Evolutionary conservation across 2,329 filamentous ascomycete species (phyloP), one percentile per base, ranked within the genome.

Genomic region (Pyrenophora teres): DNA sequence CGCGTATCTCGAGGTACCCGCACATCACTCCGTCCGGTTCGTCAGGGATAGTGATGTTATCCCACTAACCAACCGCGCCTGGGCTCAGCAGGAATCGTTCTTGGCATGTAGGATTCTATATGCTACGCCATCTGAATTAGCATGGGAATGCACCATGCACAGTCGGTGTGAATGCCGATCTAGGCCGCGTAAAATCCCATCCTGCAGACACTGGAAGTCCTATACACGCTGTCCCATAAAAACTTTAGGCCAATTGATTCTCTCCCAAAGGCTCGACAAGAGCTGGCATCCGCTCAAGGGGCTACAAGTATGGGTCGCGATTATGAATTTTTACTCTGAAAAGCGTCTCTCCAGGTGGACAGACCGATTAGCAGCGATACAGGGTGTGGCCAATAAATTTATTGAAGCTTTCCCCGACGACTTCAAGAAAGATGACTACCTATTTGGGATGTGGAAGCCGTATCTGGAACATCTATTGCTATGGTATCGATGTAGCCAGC

Each of bases 111-210:
- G 36, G n/a, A 47, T 40, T 6, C 19, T 47, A 21, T 47, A 47
- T 40, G 44, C 44, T 35, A 47, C 44, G 8, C 37, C 44, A 40
- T 47, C 44, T 16, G 44, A 47, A 19, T 18, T 40, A 18, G 37
- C 37, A 7, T 47, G 44, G 44, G 9, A 40, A 19, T 47, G 44
- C 15, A 25, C 25, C 21, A 33, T 25, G 18, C 30, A 33, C n/a
- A 19, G 18, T 8, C 21, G 37, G 6, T 47, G 44, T 16, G 44
- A 47, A 27, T 47, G 36, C 40, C 18, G 10, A 10, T 13, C n/a
- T 3, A 2, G 10, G 5, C 13, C 43, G 19, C 4, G 6, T 6
- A 23, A 39, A 16, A 2, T 4, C 13, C 1, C 5, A 12, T 10
- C n/a, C 19, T 16, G 1, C 5, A 6, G 0, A 15, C 5, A 6